phyloP scores from a whole-genome alignment of 805 yeast genomes.

The Cyberlindnera saturnus region DNA sequence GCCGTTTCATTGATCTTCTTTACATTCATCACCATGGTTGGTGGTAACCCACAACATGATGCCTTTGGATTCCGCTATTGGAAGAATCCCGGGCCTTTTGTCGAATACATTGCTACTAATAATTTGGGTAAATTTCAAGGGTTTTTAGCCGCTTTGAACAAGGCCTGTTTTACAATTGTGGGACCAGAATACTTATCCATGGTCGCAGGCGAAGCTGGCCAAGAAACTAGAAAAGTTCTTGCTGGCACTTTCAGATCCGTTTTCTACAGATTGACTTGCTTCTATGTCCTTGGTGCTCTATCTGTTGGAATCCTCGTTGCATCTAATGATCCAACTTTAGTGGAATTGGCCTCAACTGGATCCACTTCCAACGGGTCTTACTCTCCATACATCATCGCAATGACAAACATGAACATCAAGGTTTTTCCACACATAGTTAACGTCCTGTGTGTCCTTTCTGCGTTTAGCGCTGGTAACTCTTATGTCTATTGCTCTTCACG shows the following conservation, averaged over 20 bases:
- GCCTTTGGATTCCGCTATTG: constrained; percentile 55
- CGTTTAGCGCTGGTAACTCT: constrained; percentile 50
- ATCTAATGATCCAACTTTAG: constrained; percentile 49
- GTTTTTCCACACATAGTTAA: constrained; percentile 45
- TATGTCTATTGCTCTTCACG: constrained; percentile 58
- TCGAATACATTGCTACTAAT: constrained; percentile 48
- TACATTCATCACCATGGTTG: constrained; percentile 77
- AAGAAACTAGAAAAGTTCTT: constrained; percentile 62
- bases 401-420: constrained; percentile 47
- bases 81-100: constrained; percentile 48
- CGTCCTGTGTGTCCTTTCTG: constrained; percentile 47
- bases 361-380: constrained; percentile 51
- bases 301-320: constrained; percentile 64
- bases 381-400: constrained; percentile 53
- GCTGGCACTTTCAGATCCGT: constrained; percentile 74
- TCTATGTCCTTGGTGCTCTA: constrained; percentile 62
- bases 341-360: constrained; percentile 49
- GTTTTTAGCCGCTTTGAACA: constrained; percentile 59
- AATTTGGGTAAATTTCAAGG: constrained; percentile 62
- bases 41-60: constrained; percentile 74
- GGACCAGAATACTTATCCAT: constrained; percentile 83
- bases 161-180: constrained; percentile 71
- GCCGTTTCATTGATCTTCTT: constrained; percentile 67
- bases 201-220: constrained; percentile 79
- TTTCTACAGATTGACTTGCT: constrained; percentile 51